Conservation (phyloP, 345 rosid species). For the Psidium friedrichsthalianum region DNA sequence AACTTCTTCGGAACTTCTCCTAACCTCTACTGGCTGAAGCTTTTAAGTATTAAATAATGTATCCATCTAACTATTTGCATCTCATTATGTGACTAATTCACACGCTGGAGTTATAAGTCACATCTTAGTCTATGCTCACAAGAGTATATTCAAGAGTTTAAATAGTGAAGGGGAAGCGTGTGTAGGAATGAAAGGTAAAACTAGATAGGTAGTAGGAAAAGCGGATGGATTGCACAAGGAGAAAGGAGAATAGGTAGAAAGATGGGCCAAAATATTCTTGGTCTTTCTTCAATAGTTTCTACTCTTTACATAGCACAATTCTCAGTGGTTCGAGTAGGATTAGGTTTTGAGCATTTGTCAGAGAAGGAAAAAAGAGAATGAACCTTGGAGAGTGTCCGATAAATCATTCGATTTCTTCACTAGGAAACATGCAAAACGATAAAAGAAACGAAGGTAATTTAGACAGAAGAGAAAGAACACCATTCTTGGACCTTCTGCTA, state of each 20-base stretch:
- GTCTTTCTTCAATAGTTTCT: neutral
- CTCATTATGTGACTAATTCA: neutral
- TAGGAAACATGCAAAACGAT: neutral
- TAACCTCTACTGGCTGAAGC: neutral
- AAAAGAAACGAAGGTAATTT: neutral
- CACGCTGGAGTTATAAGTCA: neutral
- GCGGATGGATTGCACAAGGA: neutral
- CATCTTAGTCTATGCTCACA: neutral
- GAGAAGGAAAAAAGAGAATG: neutral
- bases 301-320: neutral
- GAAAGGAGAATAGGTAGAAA: neutral
- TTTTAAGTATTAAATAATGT: neutral
- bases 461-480: neutral
- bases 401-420: neutral
- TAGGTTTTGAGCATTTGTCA: neutral
- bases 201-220: neutral
- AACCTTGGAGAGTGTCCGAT: neutral
- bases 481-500: neutral
- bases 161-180: neutral
- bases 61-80: neutral
- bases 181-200: neutral
- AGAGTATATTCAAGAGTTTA: neutral
- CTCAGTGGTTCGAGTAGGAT: neutral
- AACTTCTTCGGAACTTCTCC: neutral
- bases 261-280: neutral